Evolutionary conservation across 306 rosid genomes (phyloP).

Genomic region (Casuarina cunninghamiana): DNA sequence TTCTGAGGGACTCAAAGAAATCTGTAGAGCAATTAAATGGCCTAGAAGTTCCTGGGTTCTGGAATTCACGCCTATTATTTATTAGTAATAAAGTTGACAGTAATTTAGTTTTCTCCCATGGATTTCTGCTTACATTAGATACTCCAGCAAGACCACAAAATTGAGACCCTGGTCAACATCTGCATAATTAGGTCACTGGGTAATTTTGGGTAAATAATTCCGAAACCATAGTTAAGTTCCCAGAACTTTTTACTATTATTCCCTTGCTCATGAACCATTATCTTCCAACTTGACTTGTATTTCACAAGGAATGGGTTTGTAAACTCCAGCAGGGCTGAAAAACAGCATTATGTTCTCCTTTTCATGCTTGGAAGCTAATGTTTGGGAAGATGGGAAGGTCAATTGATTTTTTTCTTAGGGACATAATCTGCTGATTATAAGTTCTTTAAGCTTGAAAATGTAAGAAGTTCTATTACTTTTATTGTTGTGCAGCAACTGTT

Average conservation of each 20-base stretch:
- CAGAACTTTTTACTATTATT: not conserved
- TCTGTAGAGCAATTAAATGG: not conserved
- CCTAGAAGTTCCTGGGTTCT: not conserved
- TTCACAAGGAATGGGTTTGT: conserved; percentile 4
- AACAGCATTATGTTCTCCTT: not conserved
- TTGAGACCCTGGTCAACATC: not conserved
- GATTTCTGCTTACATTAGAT: not conserved
- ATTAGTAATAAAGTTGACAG: not conserved
- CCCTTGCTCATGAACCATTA: conserved; percentile 1
- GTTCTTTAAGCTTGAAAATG: conserved; percentile 16
- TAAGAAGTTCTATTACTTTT: conserved; percentile 18
- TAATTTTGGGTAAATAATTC: not conserved
- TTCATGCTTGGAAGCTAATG: not conserved
- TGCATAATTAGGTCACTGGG: not conserved
- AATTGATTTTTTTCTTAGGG: not conserved
- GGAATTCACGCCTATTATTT: not conserved
- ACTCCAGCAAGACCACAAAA: not conserved
- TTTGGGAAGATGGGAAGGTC: conserved; percentile 4
- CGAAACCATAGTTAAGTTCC: not conserved
- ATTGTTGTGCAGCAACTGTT: conserved; percentile 58
- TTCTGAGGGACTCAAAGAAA: conserved; percentile 3
- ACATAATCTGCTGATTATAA: not conserved
- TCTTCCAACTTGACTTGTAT: not conserved
- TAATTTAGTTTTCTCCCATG: not conserved
- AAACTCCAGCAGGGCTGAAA: conserved; percentile 3